Base-by-base conservation (phyloP, 1,284 basidiomycete species). In the Rhodotorula sp. region DNA sequence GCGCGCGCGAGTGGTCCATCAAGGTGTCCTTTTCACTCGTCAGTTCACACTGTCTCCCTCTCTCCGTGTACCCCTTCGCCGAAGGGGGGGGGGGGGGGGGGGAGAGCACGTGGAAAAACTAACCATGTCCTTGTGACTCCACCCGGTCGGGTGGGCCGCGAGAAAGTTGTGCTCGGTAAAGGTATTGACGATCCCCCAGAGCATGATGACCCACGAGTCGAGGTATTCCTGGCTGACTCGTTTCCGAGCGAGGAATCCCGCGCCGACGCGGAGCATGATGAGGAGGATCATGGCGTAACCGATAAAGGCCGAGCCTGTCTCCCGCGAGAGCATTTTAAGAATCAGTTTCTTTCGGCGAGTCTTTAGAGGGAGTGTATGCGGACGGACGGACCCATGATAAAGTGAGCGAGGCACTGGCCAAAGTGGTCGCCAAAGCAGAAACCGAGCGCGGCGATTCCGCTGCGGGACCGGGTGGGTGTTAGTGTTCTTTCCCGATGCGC, bases 261-360 rank as follows among this genome's bases (percentile, higher is more conserved):
- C 91, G 7, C 94, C 94, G 12, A 89, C 86, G 51, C 93, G 84
- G 42, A 95, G 83, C 79, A 95, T 84, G 69, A 96, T 87, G 7
- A 91, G 87, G 83, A 97, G 87, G 71, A 96, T 86, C 8, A 87
- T 85, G 0, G 88, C 92, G 79, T 98, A 96, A 0, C 87, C 92
- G 74, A 94, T 66, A 64, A 74, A 74, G 29, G 62, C 60, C 26
- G 79, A 80, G 68, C 91, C 59, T 60, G 59, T 26, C 6, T 29
- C 18, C 46, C 18, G 46, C 20, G 48, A 42, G 42, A 24, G 42
- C 4, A 22, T 8, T 29, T 4, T 3, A 29, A 14, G 3, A 6
- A 7, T 55, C 15, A 55, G 54, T 56, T 20, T 20, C 33, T 12
- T 12, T 17, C 30, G 5, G 12, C 0, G 22, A 42, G 54, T 12